Evolutionary conservation across 768 basidiomycete genomes (phyloP).

Genomic region (Butyriboletus loyo): DNA sequence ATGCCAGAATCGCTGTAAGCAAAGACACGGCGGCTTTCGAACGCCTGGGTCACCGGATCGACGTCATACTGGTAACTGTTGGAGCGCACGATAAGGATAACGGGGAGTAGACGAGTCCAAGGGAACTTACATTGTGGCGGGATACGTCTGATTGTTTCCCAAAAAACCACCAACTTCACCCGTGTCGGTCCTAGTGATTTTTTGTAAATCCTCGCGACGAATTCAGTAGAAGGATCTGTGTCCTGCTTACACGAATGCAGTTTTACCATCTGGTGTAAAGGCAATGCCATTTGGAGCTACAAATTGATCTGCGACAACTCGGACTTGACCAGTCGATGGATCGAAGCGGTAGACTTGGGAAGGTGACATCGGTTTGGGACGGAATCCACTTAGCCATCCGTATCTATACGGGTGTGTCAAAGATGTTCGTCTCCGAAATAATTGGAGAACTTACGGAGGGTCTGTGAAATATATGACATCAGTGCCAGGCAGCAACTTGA

Average conservation of each 20-base stretch:
- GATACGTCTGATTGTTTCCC: slow-evolving; percentile 54
- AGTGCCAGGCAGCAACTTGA: slow-evolving; percentile 66
- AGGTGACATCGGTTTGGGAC: slow-evolving; percentile 62
- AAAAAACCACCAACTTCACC: slow-evolving; percentile 39
- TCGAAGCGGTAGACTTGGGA: slow-evolving; percentile 78
- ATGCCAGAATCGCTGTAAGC: slow-evolving; percentile 65
- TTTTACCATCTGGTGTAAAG: slow-evolving; percentile 59
- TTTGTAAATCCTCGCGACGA: slow-evolving; percentile 3
- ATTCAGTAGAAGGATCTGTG: background rate
- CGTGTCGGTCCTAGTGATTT: slow-evolving; percentile 32
- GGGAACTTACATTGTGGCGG: slow-evolving; percentile 62
- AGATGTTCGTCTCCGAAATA: background rate
- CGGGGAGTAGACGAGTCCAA: background rate
- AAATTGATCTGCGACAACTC: slow-evolving; percentile 77
- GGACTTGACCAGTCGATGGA: slow-evolving; percentile 58
- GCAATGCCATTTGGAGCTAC: slow-evolving; percentile 72
- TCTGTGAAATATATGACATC: slow-evolving; percentile 79
- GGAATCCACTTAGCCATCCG: slow-evolving; percentile 63
- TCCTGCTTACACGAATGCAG: slow-evolving; percentile 56
- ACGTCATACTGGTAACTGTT: slow-evolving; percentile 68
- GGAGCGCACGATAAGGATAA: background rate
- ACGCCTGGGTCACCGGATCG: slow-evolving; percentile 48
- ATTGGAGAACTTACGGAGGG: slow-evolving; percentile 43
- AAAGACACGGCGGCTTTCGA: slow-evolving; percentile 62
- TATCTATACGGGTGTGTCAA: slow-evolving; percentile 40